Conservation (phyloP, 2,329 filamentous ascomycete genomes). For the Keithomyces neogunnii region DNA sequence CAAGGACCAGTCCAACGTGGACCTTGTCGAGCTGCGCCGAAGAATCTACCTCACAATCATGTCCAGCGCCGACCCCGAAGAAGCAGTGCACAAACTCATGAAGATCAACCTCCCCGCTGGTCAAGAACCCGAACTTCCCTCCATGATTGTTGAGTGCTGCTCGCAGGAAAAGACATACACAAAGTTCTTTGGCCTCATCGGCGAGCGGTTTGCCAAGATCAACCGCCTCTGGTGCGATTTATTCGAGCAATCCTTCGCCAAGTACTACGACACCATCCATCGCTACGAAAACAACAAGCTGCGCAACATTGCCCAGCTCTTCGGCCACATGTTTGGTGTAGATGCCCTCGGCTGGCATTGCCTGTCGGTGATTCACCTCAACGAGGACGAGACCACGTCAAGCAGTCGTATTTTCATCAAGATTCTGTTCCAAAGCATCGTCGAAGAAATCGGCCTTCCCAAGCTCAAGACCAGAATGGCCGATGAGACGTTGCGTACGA, state of each 20-base stretch:
- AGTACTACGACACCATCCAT: slow-evolving; percentile 97
- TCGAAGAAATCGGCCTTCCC: slow-evolving; percentile 76
- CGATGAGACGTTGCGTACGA: slow-evolving; percentile 70
- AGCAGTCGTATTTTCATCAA: slow-evolving; percentile 98
- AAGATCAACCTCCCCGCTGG: slow-evolving; percentile 82
- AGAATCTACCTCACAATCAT: slow-evolving; percentile 98
- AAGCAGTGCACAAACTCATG: slow-evolving; percentile 96
- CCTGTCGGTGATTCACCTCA: slow-evolving; percentile 75
- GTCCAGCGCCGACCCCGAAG: slow-evolving; percentile 92
- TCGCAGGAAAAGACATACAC: slow-evolving; percentile 95
- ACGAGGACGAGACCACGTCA: slow-evolving; percentile 94
- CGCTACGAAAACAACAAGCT: slow-evolving; percentile 93
- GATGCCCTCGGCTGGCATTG: slow-evolving; percentile 92
- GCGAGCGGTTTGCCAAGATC: slow-evolving; percentile 90
- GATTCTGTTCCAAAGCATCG: slow-evolving; percentile 88
- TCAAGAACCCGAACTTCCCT: slow-evolving; percentile 81
- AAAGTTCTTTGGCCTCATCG: slow-evolving; percentile 93
- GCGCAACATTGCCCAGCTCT: slow-evolving; percentile 90
- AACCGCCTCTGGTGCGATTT: slow-evolving; percentile 91
- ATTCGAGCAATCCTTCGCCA: slow-evolving; percentile 81
- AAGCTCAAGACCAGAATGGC: slow-evolving; percentile 68
- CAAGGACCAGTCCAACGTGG: slow-evolving; percentile 94
- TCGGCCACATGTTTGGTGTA: slow-evolving; percentile 80
- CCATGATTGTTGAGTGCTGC: slow-evolving; percentile 96
- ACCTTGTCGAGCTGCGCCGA: slow-evolving; percentile 84